phyloP scores from a whole-genome alignment of 2,329 filamentous ascomycete genomes.

The Talaromyces sp. region DNA sequence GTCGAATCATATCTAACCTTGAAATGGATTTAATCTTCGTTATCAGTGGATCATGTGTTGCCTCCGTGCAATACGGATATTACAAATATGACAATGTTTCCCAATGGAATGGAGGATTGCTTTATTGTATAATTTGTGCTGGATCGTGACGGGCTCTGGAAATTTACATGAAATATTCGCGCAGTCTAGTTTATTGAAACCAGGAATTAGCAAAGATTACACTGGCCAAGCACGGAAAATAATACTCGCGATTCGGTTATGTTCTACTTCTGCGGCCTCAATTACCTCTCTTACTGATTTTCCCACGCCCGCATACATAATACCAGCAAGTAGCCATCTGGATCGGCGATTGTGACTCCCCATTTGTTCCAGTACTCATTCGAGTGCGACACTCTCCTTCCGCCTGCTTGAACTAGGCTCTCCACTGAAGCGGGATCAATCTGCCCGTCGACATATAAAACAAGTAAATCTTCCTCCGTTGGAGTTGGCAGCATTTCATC shows the following conservation, averaged over 20 bases:
- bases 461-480: slow-evolving; percentile 40
- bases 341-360: slow-evolving; percentile 42
- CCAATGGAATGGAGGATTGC: not conserved
- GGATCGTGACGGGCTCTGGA: not conserved
- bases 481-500: slow-evolving; percentile 20
- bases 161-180: not conserved
- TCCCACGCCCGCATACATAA: slow-evolving; percentile 21
- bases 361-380: slow-evolving; percentile 44
- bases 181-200: not conserved
- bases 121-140: not conserved
- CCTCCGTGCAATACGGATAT: not conserved
- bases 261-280: not conserved
- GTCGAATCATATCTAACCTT: not conserved
- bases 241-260: not conserved
- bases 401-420: slow-evolving; percentile 32
- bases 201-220: not conserved
- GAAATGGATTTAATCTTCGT: not conserved
- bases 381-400: slow-evolving; percentile 30
- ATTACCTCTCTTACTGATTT: not conserved
- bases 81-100: not conserved
- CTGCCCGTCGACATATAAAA: slow-evolving; percentile 38
- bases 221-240: not conserved
- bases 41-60: not conserved
- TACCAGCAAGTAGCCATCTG: slow-evolving; percentile 43
- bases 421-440: slow-evolving; percentile 25